These are phyloP conservation scores for Iris pallida DNA, from an alignment of 116 monocot genomes.

Conservation along the genomic window DNA sequence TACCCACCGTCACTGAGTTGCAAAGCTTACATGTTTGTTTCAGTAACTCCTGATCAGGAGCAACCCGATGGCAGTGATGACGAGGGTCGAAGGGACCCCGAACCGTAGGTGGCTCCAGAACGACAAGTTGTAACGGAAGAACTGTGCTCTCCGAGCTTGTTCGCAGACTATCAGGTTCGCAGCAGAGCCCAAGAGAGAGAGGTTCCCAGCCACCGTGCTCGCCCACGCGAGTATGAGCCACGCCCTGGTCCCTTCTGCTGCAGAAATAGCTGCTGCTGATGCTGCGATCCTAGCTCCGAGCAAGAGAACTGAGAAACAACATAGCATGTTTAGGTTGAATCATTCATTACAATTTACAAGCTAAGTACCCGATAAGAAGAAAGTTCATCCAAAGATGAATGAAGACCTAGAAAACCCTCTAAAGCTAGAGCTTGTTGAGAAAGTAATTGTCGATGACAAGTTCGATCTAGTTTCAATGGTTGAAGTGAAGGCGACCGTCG, in stretches of 20 bases:
- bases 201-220: conserved; percentile 86
- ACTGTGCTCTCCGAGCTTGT: conserved; percentile 50
- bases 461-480: no score
- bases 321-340: not conserved
- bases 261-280: conserved; percentile 60
- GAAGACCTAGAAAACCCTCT: no score
- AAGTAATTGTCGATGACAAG: no score
- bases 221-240: conserved; percentile 87
- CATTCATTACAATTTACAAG: not conserved
- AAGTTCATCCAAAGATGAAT: no score
- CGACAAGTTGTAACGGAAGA: conserved; percentile 54
- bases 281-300: conserved; percentile 77
- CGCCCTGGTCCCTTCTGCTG: conserved; percentile 47
- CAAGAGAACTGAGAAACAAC: conserved; percentile 58
- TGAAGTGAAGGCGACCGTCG: no score
- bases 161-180: conserved; percentile 89
- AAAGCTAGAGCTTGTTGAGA: no score
- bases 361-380: no score
- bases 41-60: conserved; percentile 40
- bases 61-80: conserved; percentile 58
- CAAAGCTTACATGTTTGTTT: not conserved
- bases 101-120: conserved; percentile 71
- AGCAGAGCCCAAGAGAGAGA: conserved; percentile 77
- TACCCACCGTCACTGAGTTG: not conserved
- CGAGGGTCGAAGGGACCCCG: conserved; percentile 64